Evolutionary conservation across 495 filamentous ascomycete species (phyloP), one percentile per base, ranked within the genome.

Genomic region (Cryomyces minteri): DNA sequence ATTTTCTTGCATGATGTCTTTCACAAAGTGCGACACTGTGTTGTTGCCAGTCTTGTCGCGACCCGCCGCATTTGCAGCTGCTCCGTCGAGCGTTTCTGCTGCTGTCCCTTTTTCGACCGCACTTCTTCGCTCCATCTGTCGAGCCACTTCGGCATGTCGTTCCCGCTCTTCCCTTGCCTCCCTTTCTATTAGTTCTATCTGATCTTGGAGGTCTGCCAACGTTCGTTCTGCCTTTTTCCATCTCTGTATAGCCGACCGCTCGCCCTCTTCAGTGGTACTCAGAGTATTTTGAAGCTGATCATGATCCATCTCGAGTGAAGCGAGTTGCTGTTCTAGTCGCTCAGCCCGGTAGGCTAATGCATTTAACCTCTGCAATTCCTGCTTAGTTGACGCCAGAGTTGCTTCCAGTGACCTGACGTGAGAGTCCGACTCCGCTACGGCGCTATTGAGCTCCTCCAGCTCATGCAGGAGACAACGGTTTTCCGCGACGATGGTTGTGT

Each of bases 1-100:
- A 56, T 98, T 98, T 57, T 98, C 88, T 55, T 92, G 82, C 33
- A 98, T 62, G 40, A 98, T 87, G 54, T 95, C 88, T 56, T 85
- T 85, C 45, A 98, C 88, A 48, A 98, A 95, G 54, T 86, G 82
- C 32, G 83, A 87, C 6, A 95, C 82, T 10, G 92, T 84, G 45
- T 62, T 73, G 34, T 72, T 70, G 5, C 73, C 69, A 46, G 56
- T 58, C 40, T 70, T 67, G 30, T 68, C 67, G 7, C 70, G 71
- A 5, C 69, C 68, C 5, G 45, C 44, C 29, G 46, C 32, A 11
- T 57, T 41, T 7, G 41, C 14, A 9, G 18, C 48, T 76, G 55
- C 18, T 74, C 72, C 44, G 70, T 79, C 31, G 32, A 72, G 68
- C 43, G 70, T 72, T 54, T 66, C 71, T 28, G 87, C 79, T 14